These are phyloP conservation scores for Fusarium oligoseptatum DNA, from an alignment of 2,329 filamentous ascomycete genomes.

Conservation along the genomic window DNA sequence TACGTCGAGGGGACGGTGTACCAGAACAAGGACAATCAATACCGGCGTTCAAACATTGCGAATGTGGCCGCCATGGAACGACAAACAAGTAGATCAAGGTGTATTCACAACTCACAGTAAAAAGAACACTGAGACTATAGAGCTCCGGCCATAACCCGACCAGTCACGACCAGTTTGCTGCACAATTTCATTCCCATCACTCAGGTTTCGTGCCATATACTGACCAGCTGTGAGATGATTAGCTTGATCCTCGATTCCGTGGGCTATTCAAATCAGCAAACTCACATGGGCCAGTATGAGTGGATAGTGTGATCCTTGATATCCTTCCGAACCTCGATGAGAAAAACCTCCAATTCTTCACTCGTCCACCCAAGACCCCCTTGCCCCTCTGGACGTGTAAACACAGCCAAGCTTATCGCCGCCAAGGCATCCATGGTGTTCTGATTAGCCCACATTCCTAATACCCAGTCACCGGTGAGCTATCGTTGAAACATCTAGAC, in stretches of 20 bases:
- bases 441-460: constrained; percentile 15
- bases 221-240: constrained; percentile 8
- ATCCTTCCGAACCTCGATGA: constrained; percentile 10
- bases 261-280: not conserved
- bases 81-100: not conserved
- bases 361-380: constrained; percentile 15
- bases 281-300: constrained; percentile 23
- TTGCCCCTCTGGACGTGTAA: constrained; percentile 13
- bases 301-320: constrained; percentile 6
- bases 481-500: not conserved
- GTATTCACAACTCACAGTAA: not conserved
- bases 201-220: constrained; percentile 13
- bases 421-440: constrained; percentile 14
- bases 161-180: not conserved
- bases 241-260: not conserved
- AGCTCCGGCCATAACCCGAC: not conserved
- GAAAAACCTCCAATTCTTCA: constrained; percentile 16
- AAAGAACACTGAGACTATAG: not conserved
- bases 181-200: not conserved
- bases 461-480: not conserved
- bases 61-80: not conserved
- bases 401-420: constrained; percentile 14
- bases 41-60: not conserved
- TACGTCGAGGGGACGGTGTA: not conserved
- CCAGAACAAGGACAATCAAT: not conserved